Base-by-base conservation (phyloP, 495 filamentous ascomycete genomes). In the Penicillium riverlandense region DNA sequence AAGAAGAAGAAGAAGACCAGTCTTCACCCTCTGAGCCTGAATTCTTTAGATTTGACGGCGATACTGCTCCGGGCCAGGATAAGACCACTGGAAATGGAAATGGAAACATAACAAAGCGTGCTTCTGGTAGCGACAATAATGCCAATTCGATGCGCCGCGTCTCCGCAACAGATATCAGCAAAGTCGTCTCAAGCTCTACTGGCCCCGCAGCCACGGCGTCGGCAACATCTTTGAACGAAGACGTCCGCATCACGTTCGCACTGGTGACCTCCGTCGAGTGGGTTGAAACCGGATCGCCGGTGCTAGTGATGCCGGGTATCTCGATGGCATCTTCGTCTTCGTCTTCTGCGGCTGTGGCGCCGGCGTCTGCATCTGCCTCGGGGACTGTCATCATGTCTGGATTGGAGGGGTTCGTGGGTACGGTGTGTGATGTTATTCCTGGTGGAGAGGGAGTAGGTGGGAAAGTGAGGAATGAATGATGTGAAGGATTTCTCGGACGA, bases 191-290 rank as follows among this genome's bases (percentile, higher is more conserved):
- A 7, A 47, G 52, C 7, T 32, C 45, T 15, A 12, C 34, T 11
- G 34, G 42, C 10, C 34, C 34, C 39, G 37, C 37, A 5, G 50
- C 22, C 0, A 29, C 35, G 7, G 44, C 44, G 45, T 63, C 51
- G 53, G 57, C 31, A 44, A 55, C 55, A 29, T 32, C 44, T 0
- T 35, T 43, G 7, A 48, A 54, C 14, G 65, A 67, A 6, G 59
- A 75, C 43, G 72, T 83, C 8, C 72, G 84, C 50, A 84, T 95
- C 31, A 80, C 78, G 0, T 83, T 96, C 49, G 80, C 84, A 35
- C 79, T 98, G 43, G 65, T 86, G 10, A 79, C 79, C 6, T 83
- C 78, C 36, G 76, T 83, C 27, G 90, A 96, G 58, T 97, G 88
- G 85, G 70, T 96, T 34, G 86, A 95, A 62, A 51, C 86, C 9